Percentiles rank a stretch among this genome's conserved stretches.
Evolutionary conservation across 2,329 filamentous ascomycete species (phyloP).

Genomic region (Aspergillus ochraceoroseus): DNA sequence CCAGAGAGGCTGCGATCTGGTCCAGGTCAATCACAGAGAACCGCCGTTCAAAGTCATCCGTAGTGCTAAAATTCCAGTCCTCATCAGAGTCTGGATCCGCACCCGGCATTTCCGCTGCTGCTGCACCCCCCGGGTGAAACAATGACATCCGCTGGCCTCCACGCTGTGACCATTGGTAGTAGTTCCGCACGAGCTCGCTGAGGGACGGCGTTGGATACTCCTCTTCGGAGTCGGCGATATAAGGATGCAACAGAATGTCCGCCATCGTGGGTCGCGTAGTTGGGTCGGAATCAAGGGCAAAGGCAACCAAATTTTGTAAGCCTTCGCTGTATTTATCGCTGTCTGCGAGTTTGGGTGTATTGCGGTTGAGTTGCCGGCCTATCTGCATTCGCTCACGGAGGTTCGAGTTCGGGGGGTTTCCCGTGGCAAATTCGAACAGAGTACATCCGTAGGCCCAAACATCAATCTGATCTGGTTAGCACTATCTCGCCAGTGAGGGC

Average conservation of each 20-base stretch:
- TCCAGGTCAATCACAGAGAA: constrained; percentile 47
- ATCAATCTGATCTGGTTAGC: constrained; percentile 39
- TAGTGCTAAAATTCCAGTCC: constrained; percentile 63
- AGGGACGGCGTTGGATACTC: constrained; percentile 44
- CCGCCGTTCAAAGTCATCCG: constrained; percentile 55
- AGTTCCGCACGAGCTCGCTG: constrained; percentile 45
- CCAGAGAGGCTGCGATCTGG: constrained; percentile 46
- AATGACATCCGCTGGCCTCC: constrained; percentile 52
- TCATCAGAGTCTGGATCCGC: constrained; percentile 43
- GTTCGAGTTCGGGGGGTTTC: constrained; percentile 47
- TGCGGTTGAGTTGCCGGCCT: constrained; percentile 43
- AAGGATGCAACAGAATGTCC: constrained; percentile 45
- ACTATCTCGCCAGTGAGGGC: not conserved
- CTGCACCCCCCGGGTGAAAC: constrained; percentile 57
- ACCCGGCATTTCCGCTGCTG: constrained; percentile 50
- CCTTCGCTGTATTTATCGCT: constrained; percentile 42
- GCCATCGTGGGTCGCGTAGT: constrained; percentile 45
- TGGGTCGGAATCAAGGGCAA: constrained; percentile 43
- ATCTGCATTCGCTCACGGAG: constrained; percentile 47
- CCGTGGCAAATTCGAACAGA: constrained; percentile 48
- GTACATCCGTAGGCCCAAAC: constrained; percentile 51
- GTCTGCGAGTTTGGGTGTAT: constrained; percentile 39
- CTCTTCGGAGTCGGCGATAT: constrained; percentile 42
- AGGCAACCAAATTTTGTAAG: constrained; percentile 45
- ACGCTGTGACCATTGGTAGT: constrained; percentile 47